A percentile compares a stretch with the other conserved stretches of the same genome.
These are phyloP conservation scores for Vitis rupestris DNA, from an alignment of 164 flowering plant species.

Conservation along the genomic window DNA sequence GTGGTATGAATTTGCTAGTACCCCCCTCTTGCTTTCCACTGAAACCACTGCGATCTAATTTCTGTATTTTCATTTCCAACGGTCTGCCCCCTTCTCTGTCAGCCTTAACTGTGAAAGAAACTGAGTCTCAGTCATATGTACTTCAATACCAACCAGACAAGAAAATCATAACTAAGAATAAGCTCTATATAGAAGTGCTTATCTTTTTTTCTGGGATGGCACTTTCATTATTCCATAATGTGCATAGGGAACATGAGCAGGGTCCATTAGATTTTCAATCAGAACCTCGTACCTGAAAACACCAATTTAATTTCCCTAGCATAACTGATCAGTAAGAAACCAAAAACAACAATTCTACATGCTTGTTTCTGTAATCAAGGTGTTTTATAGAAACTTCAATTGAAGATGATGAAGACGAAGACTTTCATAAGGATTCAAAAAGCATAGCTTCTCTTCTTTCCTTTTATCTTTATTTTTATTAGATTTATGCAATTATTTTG, in stretches of 20 bases:
- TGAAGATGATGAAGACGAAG: no score
- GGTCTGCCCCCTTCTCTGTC: slow-evolving; percentile 92
- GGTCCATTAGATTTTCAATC: slow-evolving; percentile 94
- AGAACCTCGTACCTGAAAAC: slow-evolving; percentile 82
- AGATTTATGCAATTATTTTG: no score
- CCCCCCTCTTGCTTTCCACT: slow-evolving; percentile 45
- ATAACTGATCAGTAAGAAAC: neutral
- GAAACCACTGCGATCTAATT: slow-evolving; percentile 54
- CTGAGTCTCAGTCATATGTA: slow-evolving; percentile 14
- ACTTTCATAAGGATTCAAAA: no score
- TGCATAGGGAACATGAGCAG: slow-evolving; percentile 92
- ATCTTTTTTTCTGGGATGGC: slow-evolving; percentile 39
- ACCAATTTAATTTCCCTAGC: neutral
- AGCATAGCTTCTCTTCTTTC: no score
- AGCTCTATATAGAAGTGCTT: slow-evolving; percentile 21
- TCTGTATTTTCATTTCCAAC: slow-evolving; percentile 47
- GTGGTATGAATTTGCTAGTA: slow-evolving; percentile 49
- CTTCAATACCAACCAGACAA: neutral
- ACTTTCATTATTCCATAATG: slow-evolving; percentile 72
- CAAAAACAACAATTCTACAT: no score
- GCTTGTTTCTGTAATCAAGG: no score
- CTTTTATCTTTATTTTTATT: no score
- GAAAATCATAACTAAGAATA: neutral
- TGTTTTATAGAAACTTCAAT: no score
- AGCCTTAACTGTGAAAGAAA: slow-evolving; percentile 43